Evolutionary conservation across 192 early-diverging fungal genomes (phyloP), one percentile per base, ranked within the genome.

Genomic region (Glomus cerebriforme): DNA sequence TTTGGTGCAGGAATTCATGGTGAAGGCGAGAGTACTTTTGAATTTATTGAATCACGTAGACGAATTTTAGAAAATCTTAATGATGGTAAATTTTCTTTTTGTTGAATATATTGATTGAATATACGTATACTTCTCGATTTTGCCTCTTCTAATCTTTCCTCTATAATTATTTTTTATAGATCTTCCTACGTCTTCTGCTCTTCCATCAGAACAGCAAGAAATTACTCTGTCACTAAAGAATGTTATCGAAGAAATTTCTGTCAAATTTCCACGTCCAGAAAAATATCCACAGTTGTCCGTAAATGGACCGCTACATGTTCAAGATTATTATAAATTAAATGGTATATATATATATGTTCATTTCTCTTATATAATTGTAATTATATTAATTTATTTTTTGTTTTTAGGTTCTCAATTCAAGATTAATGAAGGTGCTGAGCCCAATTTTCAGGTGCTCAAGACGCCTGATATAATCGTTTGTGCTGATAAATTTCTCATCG

Each of bases 401-500:
- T 17, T 37, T 35, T 32, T 59, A 86, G 15, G 87, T 87, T 72
- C 87, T 85, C 63, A 86, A 87, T 77, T 35, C 32, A 68, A 22
- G 7, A 19, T 9, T 43, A 37, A 54, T 3, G 43, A 47, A 22
- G 43, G 31, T 1, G 72, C 72, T 8, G 86, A 88, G 65, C 85
- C 87, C 0, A 81, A 83, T 6, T 76, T 86, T 29, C 74, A 87
- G 59, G 82, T 73, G 31, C 65, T 90, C 3, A 81, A 73, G 4
- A 76, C 87, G 2, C 87, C 87, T 2, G 85, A 88, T 66, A 82
- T 90, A 69, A 85, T 87, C 13, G 85, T 88, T 26, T 82, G 86
- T n/a, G 81, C 84, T 1, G 83, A 87, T 34, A 83, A 90, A 15
- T 88, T 84, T 82, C 75, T 82, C 8, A 81, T 86, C 63, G 89